Evolutionary conservation across 345 rosid species (phyloP).

Genomic region (Passiflora organensis): DNA sequence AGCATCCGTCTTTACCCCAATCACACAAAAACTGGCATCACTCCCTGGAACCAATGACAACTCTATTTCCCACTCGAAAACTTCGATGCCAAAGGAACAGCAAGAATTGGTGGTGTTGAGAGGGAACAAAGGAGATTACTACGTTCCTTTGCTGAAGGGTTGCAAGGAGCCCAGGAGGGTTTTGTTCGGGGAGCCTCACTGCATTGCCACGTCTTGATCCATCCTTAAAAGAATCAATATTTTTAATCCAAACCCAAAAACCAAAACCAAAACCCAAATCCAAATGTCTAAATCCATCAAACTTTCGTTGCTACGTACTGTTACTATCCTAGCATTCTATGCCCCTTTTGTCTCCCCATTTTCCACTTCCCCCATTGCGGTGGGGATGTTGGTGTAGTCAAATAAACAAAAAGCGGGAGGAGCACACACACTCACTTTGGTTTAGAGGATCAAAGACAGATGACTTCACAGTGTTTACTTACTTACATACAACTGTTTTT

Average conservation of each 20-base stretch:
- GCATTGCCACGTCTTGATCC: conserved; percentile 76
- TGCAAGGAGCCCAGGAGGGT: conserved; percentile 75
- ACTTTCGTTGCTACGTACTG: conserved; percentile 6
- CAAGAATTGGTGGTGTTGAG: conserved; percentile 19
- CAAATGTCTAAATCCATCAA: conserved; percentile 4
- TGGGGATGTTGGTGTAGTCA: conserved; percentile 29
- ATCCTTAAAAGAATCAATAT: background rate
- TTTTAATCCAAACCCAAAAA: background rate
- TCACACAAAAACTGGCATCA: conserved; percentile 12
- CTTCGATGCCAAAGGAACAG: conserved; percentile 18
- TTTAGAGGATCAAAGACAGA: conserved; percentile 18
- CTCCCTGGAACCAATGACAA: conserved; percentile 4
- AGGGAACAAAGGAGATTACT: conserved; percentile 28
- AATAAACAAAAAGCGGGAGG: conserved; percentile 28
- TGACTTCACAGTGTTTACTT: conserved; percentile 4
- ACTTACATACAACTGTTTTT: conserved; percentile 1
- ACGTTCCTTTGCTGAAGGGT: conserved; percentile 39
- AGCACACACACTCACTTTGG: conserved; percentile 15
- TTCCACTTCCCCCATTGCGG: conserved; percentile 27
- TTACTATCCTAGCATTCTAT: conserved; percentile 2
- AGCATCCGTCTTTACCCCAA: background rate
- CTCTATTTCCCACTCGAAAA: conserved; percentile 17
- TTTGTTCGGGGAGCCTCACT: conserved; percentile 46
- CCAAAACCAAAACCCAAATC: background rate
- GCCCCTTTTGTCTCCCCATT: conserved; percentile 15